Conservation (phyloP, 148 eudicot genomes). For the Heliamphora exappendiculata region DNA sequence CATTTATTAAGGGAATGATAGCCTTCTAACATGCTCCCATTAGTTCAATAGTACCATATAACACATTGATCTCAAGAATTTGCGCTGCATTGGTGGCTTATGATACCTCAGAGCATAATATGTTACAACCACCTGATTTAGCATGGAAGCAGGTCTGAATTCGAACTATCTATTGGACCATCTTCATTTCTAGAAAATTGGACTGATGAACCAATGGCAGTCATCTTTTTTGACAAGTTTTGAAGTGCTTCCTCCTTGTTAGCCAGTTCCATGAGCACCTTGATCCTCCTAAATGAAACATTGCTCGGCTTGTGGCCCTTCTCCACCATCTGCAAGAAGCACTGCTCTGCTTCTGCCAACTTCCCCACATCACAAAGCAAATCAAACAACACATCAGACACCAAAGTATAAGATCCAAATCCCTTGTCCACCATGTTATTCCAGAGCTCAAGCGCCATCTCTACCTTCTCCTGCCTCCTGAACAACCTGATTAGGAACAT, state of each 20-base stretch:
- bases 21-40: background rate
- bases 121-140: background rate
- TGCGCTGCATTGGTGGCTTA: background rate
- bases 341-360: slow-evolving; percentile 66
- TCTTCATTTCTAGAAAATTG: slow-evolving; percentile 18
- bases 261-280: slow-evolving; percentile 88
- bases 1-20: background rate
- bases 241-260: slow-evolving; percentile 47
- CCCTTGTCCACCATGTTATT: slow-evolving; percentile 83
- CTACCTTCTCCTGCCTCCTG: slow-evolving; percentile 73
- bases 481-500: slow-evolving; percentile 70
- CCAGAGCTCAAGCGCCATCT: slow-evolving; percentile 85
- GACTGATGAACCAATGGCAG: slow-evolving; percentile 35
- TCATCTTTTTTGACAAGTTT: slow-evolving; percentile 56
- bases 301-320: slow-evolving; percentile 80
- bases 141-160: slow-evolving; percentile 1
- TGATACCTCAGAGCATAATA: background rate
- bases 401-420: slow-evolving; percentile 69
- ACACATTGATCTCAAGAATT: background rate
- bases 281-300: slow-evolving; percentile 73
- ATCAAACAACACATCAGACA: slow-evolving; percentile 77
- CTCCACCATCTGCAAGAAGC: slow-evolving; percentile 82
- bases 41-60: background rate
- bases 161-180: background rate
- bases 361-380: slow-evolving; percentile 75